Conservation (phyloP, 257 asterid genomes). For the Rubia yunnanensis region DNA sequence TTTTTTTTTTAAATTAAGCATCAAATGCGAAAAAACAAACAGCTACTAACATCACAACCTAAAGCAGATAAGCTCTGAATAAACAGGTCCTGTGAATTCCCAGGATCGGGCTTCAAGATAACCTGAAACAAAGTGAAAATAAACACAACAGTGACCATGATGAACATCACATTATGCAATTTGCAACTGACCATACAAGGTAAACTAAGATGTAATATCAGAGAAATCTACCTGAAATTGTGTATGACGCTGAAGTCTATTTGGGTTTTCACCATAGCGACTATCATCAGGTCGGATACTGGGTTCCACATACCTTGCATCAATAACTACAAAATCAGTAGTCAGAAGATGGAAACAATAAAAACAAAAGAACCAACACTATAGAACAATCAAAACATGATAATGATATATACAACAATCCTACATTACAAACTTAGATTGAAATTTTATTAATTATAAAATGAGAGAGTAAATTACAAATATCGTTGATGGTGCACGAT, state of each 20-base stretch:
- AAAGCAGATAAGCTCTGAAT: constrained; percentile 93
- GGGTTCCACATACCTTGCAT: constrained; percentile 90
- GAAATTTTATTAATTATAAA: neutral
- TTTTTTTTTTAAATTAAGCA: neutral
- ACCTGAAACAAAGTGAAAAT: constrained; percentile 53
- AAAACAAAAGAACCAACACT: neutral
- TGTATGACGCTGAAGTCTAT: constrained; percentile 96
- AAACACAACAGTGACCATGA: constrained; percentile 21
- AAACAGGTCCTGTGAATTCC: constrained; percentile 93
- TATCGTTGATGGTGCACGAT: neutral
- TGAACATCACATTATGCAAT: constrained; percentile 2
- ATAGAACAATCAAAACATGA: neutral
- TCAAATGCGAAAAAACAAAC: neutral
- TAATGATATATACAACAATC: neutral
- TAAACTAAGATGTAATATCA: neutral
- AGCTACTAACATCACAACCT: constrained; percentile 36
- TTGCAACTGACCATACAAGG: neutral
- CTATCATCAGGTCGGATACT: constrained; percentile 98
- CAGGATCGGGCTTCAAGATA: constrained; percentile 98
- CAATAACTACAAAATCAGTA: constrained; percentile 33
- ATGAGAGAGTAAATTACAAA: neutral
- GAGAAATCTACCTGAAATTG: constrained; percentile 64
- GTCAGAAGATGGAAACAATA: constrained; percentile 12
- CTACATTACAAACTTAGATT: neutral
- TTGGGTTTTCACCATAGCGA: constrained; percentile 98